These are phyloP conservation scores for Celoporthe dispersa DNA, from an alignment of 2,329 filamentous ascomycete species.

Conservation along the genomic window DNA sequence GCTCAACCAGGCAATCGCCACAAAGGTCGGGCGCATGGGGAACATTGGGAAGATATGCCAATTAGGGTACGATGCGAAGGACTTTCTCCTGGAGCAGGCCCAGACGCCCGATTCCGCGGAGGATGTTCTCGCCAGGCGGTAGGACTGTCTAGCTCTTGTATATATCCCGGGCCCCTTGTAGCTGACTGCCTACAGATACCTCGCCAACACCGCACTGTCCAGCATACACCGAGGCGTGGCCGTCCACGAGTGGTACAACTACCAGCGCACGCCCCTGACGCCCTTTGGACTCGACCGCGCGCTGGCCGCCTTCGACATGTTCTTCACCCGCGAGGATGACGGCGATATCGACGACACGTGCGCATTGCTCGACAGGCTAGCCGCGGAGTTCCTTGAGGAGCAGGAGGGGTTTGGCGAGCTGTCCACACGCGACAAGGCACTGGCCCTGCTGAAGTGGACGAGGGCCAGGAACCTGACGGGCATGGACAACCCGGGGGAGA, in stretches of 20 bases:
- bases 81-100: constrained; percentile 73
- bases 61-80: constrained; percentile 86
- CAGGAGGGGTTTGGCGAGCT: constrained; percentile 58
- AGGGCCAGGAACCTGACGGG: constrained; percentile 71
- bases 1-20: constrained; percentile 72
- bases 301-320: constrained; percentile 86
- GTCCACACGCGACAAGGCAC: constrained; percentile 69
- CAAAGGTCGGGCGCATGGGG: constrained; percentile 69
- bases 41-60: constrained; percentile 73
- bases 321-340: constrained; percentile 71
- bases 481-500: constrained; percentile 62
- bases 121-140: constrained; percentile 78
- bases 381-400: constrained; percentile 56
- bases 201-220: constrained; percentile 73
- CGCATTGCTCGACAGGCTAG: constrained; percentile 67
- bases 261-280: constrained; percentile 41
- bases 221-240: constrained; percentile 82
- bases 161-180: constrained; percentile 7
- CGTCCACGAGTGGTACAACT: constrained; percentile 75
- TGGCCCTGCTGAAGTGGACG: constrained; percentile 71
- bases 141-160: constrained; percentile 29
- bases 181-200: constrained; percentile 63
- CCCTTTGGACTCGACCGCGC: constrained; percentile 66
- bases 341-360: constrained; percentile 76
- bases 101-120: constrained; percentile 61